A percentile compares a stretch with the other conserved stretches of the same genome.
phyloP scores from a whole-genome alignment of 257 asterid genomes.

The Nicotiana knightiana region DNA sequence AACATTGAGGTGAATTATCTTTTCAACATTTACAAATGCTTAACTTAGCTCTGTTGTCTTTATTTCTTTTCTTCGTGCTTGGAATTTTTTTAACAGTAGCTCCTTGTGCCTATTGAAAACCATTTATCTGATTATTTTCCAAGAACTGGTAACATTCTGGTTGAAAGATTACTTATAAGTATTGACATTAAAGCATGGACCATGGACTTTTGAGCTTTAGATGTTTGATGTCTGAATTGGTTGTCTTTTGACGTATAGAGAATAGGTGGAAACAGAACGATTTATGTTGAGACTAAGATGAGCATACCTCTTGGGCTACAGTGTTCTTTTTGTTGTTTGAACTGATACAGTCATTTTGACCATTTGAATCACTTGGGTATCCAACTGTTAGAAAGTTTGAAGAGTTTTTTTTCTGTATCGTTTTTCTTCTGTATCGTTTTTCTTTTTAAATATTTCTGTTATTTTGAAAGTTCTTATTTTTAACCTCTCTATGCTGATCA shows the following conservation, averaged over 20 bases:
- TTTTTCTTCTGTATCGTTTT: not conserved
- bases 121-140: not conserved
- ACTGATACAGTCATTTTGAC: no score
- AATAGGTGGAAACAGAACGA: not conserved
- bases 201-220: constrained; percentile 1
- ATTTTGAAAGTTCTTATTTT: not conserved
- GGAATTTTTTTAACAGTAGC: not conserved
- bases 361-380: not conserved
- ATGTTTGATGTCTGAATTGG: not conserved
- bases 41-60: not conserved
- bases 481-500: not conserved
- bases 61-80: not conserved
- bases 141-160: not conserved
- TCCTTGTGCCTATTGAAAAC: not conserved
- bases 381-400: not conserved
- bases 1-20: constrained; percentile 64
- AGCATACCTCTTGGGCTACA: not conserved
- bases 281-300: constrained; percentile 5
- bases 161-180: not conserved
- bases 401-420: not conserved
- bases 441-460: not conserved
- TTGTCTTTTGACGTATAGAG: not conserved
- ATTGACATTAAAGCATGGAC: not conserved
- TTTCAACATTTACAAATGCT: not conserved
- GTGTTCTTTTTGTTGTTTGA: no score